Evolutionary conservation across 1,284 basidiomycete genomes (phyloP).

Genomic region (Heliocybe sulcata): DNA sequence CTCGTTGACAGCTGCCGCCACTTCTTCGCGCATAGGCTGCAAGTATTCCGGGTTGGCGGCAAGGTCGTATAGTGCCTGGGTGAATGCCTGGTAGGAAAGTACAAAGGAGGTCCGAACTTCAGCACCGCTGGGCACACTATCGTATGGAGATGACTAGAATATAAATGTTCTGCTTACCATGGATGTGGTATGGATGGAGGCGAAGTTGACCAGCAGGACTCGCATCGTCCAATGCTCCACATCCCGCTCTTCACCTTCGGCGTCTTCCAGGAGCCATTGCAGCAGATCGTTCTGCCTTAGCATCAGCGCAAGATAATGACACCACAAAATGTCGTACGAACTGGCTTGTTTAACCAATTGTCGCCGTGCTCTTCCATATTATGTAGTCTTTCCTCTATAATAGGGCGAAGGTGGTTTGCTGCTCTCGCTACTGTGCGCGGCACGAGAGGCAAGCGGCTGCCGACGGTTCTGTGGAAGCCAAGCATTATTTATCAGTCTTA

Average conservation of each 20-base stretch:
- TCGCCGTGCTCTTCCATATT: constrained; percentile 22
- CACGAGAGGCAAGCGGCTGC: constrained; percentile 16
- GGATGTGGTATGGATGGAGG: constrained; percentile 22
- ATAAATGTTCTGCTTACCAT: too few species aligned
- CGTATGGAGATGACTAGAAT: too few species aligned
- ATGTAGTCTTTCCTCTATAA: constrained; percentile 28
- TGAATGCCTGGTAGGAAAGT: constrained; percentile 26
- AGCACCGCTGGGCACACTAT: too few species aligned
- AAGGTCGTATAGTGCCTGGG: constrained; percentile 30
- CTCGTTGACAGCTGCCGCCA: constrained; percentile 24
- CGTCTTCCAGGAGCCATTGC: constrained; percentile 18
- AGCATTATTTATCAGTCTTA: constrained; percentile 4
- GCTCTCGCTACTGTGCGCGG: constrained; percentile 10
- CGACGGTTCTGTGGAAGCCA: too few species aligned
- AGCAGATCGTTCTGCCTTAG: constrained; percentile 16
- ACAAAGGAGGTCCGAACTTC: not conserved
- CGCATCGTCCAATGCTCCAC: constrained; percentile 13
- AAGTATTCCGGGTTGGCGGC: constrained; percentile 30
- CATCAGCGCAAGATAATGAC: not conserved
- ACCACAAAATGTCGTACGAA: constrained; percentile 7
- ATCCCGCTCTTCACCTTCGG: not conserved
- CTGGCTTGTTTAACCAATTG: constrained; percentile 26
- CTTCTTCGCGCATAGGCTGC: constrained; percentile 35
- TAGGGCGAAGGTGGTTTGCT: constrained; percentile 22
- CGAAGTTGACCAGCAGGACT: constrained; percentile 21